phyloP scores from a whole-genome alignment of 768 basidiomycete species.

The Boletus subcaerulescens region DNA sequence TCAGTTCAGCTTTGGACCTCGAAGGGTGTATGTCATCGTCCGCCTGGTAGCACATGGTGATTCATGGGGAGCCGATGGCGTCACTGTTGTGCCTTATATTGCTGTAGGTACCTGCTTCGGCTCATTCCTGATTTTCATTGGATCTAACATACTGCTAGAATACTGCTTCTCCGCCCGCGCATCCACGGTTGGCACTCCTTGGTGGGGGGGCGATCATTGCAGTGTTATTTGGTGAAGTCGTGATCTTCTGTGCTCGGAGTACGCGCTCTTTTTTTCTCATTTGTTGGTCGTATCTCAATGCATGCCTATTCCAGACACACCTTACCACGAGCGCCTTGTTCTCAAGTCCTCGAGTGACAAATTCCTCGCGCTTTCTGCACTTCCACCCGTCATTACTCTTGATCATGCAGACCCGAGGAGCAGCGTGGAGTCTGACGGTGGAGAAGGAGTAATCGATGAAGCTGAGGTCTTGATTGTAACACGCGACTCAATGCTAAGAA shows the following conservation, averaged over 20 bases:
- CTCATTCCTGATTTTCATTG: not conserved
- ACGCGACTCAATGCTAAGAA: conserved; percentile 68
- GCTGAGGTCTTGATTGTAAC: conserved; percentile 43
- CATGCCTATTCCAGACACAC: conserved; percentile 46
- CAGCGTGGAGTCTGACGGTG: conserved; percentile 8
- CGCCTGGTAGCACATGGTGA: conserved; percentile 37
- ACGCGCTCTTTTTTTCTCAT: not conserved
- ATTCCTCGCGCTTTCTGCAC: conserved; percentile 67
- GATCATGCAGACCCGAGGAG: conserved; percentile 16
- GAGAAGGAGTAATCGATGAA: conserved; percentile 5
- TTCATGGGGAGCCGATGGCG: conserved; percentile 29
- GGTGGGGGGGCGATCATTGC: conserved; percentile 56
- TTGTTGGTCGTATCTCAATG: not conserved
- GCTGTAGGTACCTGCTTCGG: conserved; percentile 46
- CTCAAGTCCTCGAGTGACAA: conserved; percentile 67
- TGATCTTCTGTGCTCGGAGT: conserved; percentile 71
- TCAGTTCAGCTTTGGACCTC: conserved; percentile 43
- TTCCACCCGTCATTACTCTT: conserved; percentile 19
- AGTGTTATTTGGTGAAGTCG: conserved; percentile 74
- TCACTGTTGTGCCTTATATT: conserved; percentile 70
- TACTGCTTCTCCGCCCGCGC: conserved; percentile 64
- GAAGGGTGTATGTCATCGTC: conserved; percentile 64
- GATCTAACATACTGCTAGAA: conserved; percentile 40
- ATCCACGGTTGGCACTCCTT: conserved; percentile 63
- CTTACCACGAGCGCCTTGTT: conserved; percentile 69